Evolutionary conservation across 371 early-diverging fungal species (phyloP), one percentile per base, ranked within the genome.

Genomic region (Rhizopus stolonifer): DNA sequence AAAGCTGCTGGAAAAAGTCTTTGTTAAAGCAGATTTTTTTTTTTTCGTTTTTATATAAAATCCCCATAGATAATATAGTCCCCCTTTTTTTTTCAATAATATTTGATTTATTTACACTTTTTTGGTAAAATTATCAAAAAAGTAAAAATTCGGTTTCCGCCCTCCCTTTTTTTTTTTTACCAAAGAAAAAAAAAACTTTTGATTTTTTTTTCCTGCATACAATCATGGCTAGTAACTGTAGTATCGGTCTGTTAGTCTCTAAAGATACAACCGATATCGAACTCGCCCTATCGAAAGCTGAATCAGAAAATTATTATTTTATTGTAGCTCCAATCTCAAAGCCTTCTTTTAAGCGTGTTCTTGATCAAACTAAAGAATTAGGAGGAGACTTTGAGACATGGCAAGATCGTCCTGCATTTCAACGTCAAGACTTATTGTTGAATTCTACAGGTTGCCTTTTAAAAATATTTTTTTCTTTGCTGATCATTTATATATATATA

Each of bases 301-400:
- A 65, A 15, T 70, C 79, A 19, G 69, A 72, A 11, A 79, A 77
- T 11, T 77, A 81, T 49, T 83, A 86, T 45, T 86, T 83, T 60
- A 58, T 84, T 10, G 73, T 79, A 10, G 72, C 77, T 21, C 86
- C 86, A 19, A 77, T 86, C 31, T 74, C 82, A 10, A 69, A 77
- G 36, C 74, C 82, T 7, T 57, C 51, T 17, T 84, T 77, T 49
- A 58, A 61, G 23, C 79, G 83, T 17, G 80, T 84, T 19, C 61
- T 81, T 14, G 64, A 64, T 4, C 63, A 65, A 44, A 60, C 69
- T 19, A 67, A 59, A 14, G 21, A 21, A 10, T 56, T 49, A 15
- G 44, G 50, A 11, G 49, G 54, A 40, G 31, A 15, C 2, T 54
- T 55, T 29, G 49, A 60, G 22, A 40, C 26, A 11, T 78, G 81